These are phyloP conservation scores for Chlorophyllum brunneum DNA, from an alignment of 768 basidiomycete species.

Conservation along the genomic window DNA sequence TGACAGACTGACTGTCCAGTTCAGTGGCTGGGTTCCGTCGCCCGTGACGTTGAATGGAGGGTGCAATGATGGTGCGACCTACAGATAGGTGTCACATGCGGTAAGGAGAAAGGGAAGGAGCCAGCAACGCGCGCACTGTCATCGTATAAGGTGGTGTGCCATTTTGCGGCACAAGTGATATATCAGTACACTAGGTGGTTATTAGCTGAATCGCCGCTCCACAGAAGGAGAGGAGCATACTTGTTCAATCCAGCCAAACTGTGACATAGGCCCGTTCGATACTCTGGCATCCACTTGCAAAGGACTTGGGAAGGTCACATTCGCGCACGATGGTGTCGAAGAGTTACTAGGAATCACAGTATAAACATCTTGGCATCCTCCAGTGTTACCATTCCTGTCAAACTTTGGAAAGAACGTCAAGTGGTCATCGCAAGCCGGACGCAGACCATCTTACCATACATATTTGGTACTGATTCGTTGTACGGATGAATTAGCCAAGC, in stretches of 20 bases:
- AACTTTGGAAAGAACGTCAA: slow-evolving; percentile 31
- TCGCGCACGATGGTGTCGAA: slow-evolving; percentile 40
- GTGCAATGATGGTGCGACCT: slow-evolving; percentile 60
- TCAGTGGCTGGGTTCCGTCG: slow-evolving; percentile 35
- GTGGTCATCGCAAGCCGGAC: not conserved
- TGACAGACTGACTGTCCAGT: slow-evolving; percentile 55
- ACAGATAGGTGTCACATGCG: not conserved
- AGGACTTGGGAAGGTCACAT: slow-evolving; percentile 42
- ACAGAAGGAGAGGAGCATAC: slow-evolving; percentile 22
- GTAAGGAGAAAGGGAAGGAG: not conserved
- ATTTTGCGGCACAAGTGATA: slow-evolving; percentile 47
- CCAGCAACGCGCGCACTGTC: slow-evolving; percentile 34
- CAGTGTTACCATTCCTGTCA: slow-evolving; percentile 52
- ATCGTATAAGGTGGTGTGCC: slow-evolving; percentile 59
- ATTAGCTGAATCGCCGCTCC: not conserved
- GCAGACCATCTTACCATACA: slow-evolving; percentile 49
- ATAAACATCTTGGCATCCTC: slow-evolving; percentile 58
- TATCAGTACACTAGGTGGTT: slow-evolving; percentile 51
- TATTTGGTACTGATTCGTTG: slow-evolving; percentile 48
- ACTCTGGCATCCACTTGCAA: slow-evolving; percentile 44
- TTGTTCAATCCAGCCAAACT: slow-evolving; percentile 58
- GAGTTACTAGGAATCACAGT: slow-evolving; percentile 44
- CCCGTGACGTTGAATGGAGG: slow-evolving; percentile 58
- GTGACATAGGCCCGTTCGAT: slow-evolving; percentile 46
- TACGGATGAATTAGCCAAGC: not conserved